These are phyloP conservation scores for Fusarium nygamai DNA, from an alignment of 2,329 filamentous ascomycete species.

Conservation along the genomic window DNA sequence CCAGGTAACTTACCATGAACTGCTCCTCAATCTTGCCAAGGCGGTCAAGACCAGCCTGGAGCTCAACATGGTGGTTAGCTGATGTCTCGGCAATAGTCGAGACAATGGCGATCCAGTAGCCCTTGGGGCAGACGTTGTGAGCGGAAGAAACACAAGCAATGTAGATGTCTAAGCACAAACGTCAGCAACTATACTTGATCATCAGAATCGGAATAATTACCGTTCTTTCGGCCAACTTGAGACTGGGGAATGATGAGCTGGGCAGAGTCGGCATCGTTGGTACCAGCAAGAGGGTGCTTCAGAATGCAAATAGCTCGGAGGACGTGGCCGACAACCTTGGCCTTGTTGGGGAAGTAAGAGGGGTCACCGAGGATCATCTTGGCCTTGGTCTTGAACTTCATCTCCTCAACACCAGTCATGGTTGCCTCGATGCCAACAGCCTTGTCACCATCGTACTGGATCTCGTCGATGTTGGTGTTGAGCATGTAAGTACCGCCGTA, in stretches of 20 bases:
- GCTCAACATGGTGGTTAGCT: constrained; percentile 95
- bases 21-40: constrained; percentile 95
- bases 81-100: constrained; percentile 94
- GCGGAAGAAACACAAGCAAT: constrained; percentile 94
- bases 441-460: constrained; percentile 85
- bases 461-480: constrained; percentile 92
- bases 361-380: constrained; percentile 97
- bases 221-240: constrained; percentile 95
- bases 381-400: constrained; percentile 96
- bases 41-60: constrained; percentile 90
- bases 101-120: constrained; percentile 98
- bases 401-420: constrained; percentile 89
- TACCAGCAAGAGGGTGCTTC: constrained; percentile 92
- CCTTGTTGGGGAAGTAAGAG: constrained; percentile 94
- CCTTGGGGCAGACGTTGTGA: constrained; percentile 98
- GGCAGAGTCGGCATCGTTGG: constrained; percentile 86
- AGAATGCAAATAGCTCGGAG: constrained; percentile 97
- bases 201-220: constrained; percentile 56
- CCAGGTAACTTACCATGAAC: constrained; percentile 75
- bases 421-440: constrained; percentile 97
- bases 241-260: constrained; percentile 98
- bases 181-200: constrained; percentile 9
- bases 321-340: constrained; percentile 86
- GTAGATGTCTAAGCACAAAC: constrained; percentile 78
- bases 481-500: constrained; percentile 99